phyloP scores from a whole-genome alignment of 768 basidiomycete species.

The Mycena kentingensis region DNA sequence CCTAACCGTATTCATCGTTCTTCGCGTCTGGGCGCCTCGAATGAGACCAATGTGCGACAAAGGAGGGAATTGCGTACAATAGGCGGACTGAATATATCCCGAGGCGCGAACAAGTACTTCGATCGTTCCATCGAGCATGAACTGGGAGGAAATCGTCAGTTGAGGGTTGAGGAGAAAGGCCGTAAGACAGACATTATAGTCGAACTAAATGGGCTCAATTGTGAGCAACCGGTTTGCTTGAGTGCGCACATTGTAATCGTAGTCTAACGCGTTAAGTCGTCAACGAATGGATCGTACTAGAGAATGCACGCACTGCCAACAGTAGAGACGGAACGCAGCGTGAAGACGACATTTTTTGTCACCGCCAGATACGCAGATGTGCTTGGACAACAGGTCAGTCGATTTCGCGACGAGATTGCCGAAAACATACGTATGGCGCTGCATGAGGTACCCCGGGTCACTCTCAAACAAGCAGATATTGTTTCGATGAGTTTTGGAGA shows the following conservation, averaged over 20 bases:
- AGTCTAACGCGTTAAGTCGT: conserved; percentile 14
- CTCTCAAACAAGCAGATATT: conserved; percentile 59
- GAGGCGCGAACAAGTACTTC: conserved; percentile 56
- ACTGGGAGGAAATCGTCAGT: conserved; percentile 16
- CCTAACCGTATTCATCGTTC: conserved; percentile 44
- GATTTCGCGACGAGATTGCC: not conserved
- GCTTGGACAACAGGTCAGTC: not conserved
- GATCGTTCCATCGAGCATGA: conserved; percentile 55
- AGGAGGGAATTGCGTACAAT: conserved; percentile 27
- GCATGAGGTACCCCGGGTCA: conserved; percentile 39
- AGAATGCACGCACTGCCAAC: conserved; percentile 15
- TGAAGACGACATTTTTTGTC: conserved; percentile 25
- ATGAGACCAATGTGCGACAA: not conserved
- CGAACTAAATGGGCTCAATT: conserved; percentile 40
- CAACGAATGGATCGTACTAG: not conserved
- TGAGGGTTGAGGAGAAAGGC: too few species aligned
- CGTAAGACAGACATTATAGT: conserved; percentile 33
- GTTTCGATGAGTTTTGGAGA: conserved; percentile 43
- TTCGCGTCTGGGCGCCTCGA: conserved; percentile 31
- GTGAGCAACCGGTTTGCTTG: not conserved
- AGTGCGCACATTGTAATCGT: conserved; percentile 17
- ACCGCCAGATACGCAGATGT: conserved; percentile 18
- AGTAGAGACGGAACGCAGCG: conserved; percentile 25
- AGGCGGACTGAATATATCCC: conserved; percentile 57
- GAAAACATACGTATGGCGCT: conserved; percentile 21